Evolutionary conservation across 805 yeast genomes (phyloP), one percentile per base, ranked within the genome.

Genomic region (Peterozyma toletana): DNA sequence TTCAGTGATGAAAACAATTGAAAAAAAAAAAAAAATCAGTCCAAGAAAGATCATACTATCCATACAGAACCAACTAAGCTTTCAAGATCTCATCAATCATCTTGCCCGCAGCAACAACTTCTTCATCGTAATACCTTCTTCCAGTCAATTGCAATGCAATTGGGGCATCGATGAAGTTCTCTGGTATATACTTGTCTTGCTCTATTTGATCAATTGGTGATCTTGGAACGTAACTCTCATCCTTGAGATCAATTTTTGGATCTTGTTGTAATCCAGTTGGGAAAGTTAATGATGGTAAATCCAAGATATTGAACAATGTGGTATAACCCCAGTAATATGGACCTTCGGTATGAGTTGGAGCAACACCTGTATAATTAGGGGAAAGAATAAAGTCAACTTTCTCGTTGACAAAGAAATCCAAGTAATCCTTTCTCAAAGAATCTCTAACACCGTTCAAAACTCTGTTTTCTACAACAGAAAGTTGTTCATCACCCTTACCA

Each of bases 241-340:
- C 78, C 11, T 37, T 38, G 35, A 60, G 51, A 57, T 82, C 89
- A 35, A 71, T 48, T 4, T 49, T 47, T 35, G 78, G 75, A 57
- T 81, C 86, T 55, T 72, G 84, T 50, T 59, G 65, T 50, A 80
- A 61, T 9, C 85, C 78, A 4, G 86, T 73, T 53, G 84, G 88
- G 63, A 78, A 67, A 1, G 72, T 69, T 48, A 81, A 75, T 35
- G 80, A 76, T 36, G 95, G 89, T 55, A 77, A 69, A 59, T 86
- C 95, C 49, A 83, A 60, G 46, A 84, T 56, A 63, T 85, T 85
- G 76, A 79, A 86, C 49, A 83, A 69, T 2, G 88, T 65, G 5
- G 91, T 83, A 67, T 86, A 86, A 3, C 90, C 84, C 90, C 93
- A 86, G 62, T 83, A 83, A 58, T 74, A 76, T 41, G 55, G 53